phyloP scores from a whole-genome alignment of 352 stramenopile species.

The Pythium rhizo-oryzae region DNA sequence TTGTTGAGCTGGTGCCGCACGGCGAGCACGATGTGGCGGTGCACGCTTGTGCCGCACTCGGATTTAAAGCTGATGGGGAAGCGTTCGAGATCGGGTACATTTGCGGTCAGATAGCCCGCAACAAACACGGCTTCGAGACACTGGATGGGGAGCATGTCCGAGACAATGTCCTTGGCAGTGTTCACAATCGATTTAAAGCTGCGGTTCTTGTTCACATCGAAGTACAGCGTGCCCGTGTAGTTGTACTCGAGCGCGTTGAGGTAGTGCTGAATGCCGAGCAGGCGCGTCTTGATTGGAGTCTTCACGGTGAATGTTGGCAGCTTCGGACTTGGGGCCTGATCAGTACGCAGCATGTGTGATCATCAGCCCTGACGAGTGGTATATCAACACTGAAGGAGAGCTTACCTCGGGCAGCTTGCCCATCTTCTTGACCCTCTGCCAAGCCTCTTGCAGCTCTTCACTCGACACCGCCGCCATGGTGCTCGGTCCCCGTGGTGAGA shows the following conservation, averaged over 20 bases:
- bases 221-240: conserved; percentile 87
- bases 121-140: conserved; percentile 90
- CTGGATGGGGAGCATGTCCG: conserved; percentile 85
- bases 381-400: background rate
- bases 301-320: conserved; percentile 58
- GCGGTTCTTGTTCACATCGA: conserved; percentile 86
- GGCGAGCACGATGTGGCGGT: conserved; percentile 84
- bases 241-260: conserved; percentile 84
- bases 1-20: conserved; percentile 74
- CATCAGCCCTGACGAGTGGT: background rate
- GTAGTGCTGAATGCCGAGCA: conserved; percentile 64
- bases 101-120: conserved; percentile 76
- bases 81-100: conserved; percentile 63
- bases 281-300: conserved; percentile 56
- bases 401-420: conserved; percentile 48
- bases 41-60: conserved; percentile 50
- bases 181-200: conserved; percentile 89
- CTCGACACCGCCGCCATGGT: conserved; percentile 64
- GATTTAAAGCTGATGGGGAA: conserved; percentile 91
- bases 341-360: no score
- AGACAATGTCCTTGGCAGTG: conserved; percentile 86
- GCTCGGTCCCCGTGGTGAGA: background rate
- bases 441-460: conserved; percentile 68
- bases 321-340: conserved; percentile 60
- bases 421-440: conserved; percentile 71